These are phyloP conservation scores for Fraxinus quadrangulata DNA, from an alignment of 257 asterid species.

Conservation along the genomic window DNA sequence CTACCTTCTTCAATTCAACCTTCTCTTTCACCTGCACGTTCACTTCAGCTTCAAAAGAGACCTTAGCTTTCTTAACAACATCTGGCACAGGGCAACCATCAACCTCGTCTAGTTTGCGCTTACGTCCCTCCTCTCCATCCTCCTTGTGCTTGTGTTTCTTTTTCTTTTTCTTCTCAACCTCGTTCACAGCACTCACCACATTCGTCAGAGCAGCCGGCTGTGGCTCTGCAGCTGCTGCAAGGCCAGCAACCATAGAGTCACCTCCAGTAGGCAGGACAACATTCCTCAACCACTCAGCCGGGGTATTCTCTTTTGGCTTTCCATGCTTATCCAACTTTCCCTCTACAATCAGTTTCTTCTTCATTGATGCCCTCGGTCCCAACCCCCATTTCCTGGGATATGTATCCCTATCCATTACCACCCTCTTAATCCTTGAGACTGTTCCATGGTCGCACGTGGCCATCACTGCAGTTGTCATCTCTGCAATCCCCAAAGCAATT, in stretches of 20 bases:
- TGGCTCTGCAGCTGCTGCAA: slow-evolving; percentile 53
- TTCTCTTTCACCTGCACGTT: slow-evolving; percentile 15
- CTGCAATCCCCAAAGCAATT: slow-evolving; percentile 78
- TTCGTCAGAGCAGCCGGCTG: slow-evolving; percentile 9
- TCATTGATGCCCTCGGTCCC: slow-evolving; percentile 89
- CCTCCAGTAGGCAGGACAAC: slow-evolving; percentile 76
- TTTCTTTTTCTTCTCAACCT: slow-evolving; percentile 52
- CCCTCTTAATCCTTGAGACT: slow-evolving; percentile 92
- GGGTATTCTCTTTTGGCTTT: slow-evolving; percentile 64
- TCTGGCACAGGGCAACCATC: slow-evolving; percentile 50
- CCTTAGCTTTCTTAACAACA: slow-evolving; percentile 57
- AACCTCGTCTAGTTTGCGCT: slow-evolving; percentile 59
- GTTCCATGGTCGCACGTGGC: slow-evolving; percentile 95
- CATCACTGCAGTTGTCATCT: slow-evolving; percentile 93
- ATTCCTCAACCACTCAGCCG: slow-evolving; percentile 78
- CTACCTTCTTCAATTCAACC: slow-evolving; percentile 7
- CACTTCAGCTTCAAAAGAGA: slow-evolving; percentile 35
- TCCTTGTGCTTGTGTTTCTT: slow-evolving; percentile 39
- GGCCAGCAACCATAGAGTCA: slow-evolving; percentile 64
- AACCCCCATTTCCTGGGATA: slow-evolving; percentile 97
- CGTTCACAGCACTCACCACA: slow-evolving; percentile 46
- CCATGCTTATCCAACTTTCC: slow-evolving; percentile 92
- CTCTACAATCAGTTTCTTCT: slow-evolving; percentile 78
- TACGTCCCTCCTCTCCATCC: slow-evolving; percentile 45
- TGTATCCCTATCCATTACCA: slow-evolving; percentile 95